Percentiles rank a stretch among this genome's conserved stretches.
Evolutionary conservation across 148 eudicot species (phyloP).

Genomic region (Nepenthes mirabilis): DNA sequence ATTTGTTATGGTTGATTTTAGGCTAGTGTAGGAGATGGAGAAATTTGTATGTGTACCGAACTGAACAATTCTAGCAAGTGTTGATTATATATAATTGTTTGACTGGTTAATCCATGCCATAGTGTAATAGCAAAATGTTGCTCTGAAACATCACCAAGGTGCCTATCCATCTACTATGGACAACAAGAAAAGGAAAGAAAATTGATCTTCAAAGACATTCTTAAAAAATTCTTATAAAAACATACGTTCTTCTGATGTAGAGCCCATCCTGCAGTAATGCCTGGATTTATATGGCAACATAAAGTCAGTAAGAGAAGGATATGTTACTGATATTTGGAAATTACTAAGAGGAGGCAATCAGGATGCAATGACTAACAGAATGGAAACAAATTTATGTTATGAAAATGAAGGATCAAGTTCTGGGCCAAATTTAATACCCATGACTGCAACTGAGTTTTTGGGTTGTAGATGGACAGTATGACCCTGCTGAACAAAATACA

Average conservation of each 20-base stretch:
- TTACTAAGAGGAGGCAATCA: neutral
- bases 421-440: conserved; percentile 43
- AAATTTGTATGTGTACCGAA: too few species aligned
- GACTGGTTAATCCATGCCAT: too few species aligned
- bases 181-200: neutral
- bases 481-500: conserved; percentile 77
- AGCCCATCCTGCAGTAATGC: conserved; percentile 76
- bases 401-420: conserved; percentile 4
- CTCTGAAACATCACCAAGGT: too few species aligned
- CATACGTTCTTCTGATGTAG: conserved; percentile 52
- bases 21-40: too few species aligned
- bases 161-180: neutral
- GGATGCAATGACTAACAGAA: neutral
- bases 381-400: neutral
- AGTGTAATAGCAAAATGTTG: too few species aligned
- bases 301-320: neutral
- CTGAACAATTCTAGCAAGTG: too few species aligned
- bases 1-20: too few species aligned
- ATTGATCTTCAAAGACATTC: neutral
- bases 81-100: too few species aligned
- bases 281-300: conserved; percentile 27
- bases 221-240: neutral
- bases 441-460: conserved; percentile 35
- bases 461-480: conserved; percentile 68
- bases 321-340: too few species aligned